Evolutionary conservation across 805 yeast genomes (phyloP).

Genomic region (Saccharomycopsis guyanensis): DNA sequence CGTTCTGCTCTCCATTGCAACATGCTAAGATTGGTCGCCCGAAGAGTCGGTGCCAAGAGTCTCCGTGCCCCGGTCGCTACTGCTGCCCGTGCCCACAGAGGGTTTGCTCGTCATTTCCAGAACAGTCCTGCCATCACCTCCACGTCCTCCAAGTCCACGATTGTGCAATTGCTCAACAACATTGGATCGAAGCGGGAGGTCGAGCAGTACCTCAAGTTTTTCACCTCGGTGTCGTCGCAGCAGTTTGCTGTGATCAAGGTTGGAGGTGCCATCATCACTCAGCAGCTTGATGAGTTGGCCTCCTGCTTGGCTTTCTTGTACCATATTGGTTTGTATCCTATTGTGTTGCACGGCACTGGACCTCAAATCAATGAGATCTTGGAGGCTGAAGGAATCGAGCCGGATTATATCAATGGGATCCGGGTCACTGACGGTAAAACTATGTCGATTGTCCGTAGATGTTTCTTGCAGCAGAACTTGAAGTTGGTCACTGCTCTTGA

Average conservation of each 20-base stretch:
- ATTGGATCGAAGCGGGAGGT: slow-evolving; percentile 97
- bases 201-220: slow-evolving; percentile 93
- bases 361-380: slow-evolving; percentile 95
- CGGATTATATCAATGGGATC: slow-evolving; percentile 93
- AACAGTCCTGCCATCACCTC: background rate
- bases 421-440: slow-evolving; percentile 92
- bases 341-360: slow-evolving; percentile 96
- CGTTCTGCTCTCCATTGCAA: no score
- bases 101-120: background rate
- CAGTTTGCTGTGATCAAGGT: slow-evolving; percentile 98
- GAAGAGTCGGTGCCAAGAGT: no score
- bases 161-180: slow-evolving; percentile 87
- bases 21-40: no score
- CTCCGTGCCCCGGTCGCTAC: no score
- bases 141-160: slow-evolving; percentile 83
- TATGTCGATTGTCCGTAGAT: slow-evolving; percentile 91
- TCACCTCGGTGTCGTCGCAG: slow-evolving; percentile 92
- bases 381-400: slow-evolving; percentile 92
- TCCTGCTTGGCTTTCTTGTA: slow-evolving; percentile 92
- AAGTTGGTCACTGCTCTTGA: slow-evolving; percentile 93
- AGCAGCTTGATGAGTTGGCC: slow-evolving; percentile 86
- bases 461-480: slow-evolving; percentile 92
- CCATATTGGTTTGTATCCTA: slow-evolving; percentile 96
- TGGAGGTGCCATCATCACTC: slow-evolving; percentile 98
- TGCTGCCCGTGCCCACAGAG: background rate